Percentiles rank a stretch among this genome's conserved stretches.
phyloP scores from a whole-genome alignment of 2,329 filamentous ascomycete genomes.

The Penicillium sp. region DNA sequence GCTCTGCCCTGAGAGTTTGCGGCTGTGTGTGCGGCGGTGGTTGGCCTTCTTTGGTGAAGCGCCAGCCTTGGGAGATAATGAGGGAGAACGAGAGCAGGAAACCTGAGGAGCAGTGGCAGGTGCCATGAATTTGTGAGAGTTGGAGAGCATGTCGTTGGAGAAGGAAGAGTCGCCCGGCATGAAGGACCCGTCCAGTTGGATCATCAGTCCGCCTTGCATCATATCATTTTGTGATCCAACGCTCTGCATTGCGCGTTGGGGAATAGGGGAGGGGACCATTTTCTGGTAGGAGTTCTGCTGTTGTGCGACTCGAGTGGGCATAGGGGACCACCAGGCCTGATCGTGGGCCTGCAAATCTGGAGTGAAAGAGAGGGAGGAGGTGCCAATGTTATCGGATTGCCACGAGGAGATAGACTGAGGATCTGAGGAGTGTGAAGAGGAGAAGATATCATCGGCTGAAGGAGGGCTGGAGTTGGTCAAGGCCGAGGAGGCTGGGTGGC shows the following conservation, averaged over 20 bases:
- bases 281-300: constrained; percentile 39
- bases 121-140: constrained; percentile 27
- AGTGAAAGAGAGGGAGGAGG: constrained; percentile 40
- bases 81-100: constrained; percentile 36
- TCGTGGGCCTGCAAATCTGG: constrained; percentile 40
- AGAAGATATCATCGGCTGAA: constrained; percentile 40
- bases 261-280: constrained; percentile 33
- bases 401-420: constrained; percentile 42
- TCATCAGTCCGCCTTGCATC: constrained; percentile 42
- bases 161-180: constrained; percentile 34
- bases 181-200: constrained; percentile 39
- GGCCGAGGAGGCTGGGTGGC: constrained; percentile 28
- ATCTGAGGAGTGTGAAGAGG: constrained; percentile 41
- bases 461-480: constrained; percentile 37
- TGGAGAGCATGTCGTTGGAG: constrained; percentile 24
- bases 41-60: constrained; percentile 33
- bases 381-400: constrained; percentile 41
- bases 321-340: constrained; percentile 45
- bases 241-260: constrained; percentile 34
- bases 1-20: constrained; percentile 42
- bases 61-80: constrained; percentile 37
- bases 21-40: constrained; percentile 40
- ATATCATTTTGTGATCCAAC: constrained; percentile 33
- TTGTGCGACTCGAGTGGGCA: constrained; percentile 35
- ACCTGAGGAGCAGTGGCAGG: constrained; percentile 32